Base-by-base conservation (phyloP, 2,329 filamentous ascomycete species). In the Pyrenophora tritici-repentis region DNA sequence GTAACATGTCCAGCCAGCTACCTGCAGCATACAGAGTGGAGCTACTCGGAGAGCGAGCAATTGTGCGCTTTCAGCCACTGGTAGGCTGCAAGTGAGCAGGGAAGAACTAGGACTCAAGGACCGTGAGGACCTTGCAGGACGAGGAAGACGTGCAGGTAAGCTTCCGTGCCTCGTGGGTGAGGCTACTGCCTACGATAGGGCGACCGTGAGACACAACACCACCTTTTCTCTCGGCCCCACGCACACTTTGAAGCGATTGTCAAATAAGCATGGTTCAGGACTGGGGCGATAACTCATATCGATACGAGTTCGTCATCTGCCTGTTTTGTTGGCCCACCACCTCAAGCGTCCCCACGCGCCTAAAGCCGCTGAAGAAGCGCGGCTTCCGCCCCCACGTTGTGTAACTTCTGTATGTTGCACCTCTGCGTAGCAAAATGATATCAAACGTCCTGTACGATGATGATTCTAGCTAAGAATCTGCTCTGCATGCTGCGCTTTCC, bases 131-230 rank as follows among this genome's bases (percentile, higher is more conserved):
- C 32, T 13, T 18, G 29, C 12, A 9, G n/a, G 14, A 14, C n/a
- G 34, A 35, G 20, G 17, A 49, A 26, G 29, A 41, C 33, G 29
- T 47, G 20, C 24, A 35, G 44, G 43, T 47, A 49, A 46, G 40
- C 22, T 31, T 53, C 41, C 36, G 38, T 44, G 43, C 51, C 46
- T 49, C 44, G 33, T 42, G 49, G 47, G 39, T 51, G 47, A 42
- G 43, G 41, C 53, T 43, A 35, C 36, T 8, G 26, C 26, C 26
- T 29, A 35, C 33, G 7, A 33, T 34, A 32, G 29, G 35, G 45
- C 14, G 34, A 29, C 37, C 43, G 50, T 38, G 29, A 37, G 24
- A 38, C 35, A 35, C 36, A 33, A 24, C 29, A 32, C 16, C 26
- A 29, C 26, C 26, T 29, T n/a, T 24, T 17, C 26, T 47, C 33